Percentiles rank a stretch among this genome's conserved stretches.
phyloP scores from a whole-genome alignment of 371 early-diverging fungal species.

The Rhizopus arrhizus region DNA sequence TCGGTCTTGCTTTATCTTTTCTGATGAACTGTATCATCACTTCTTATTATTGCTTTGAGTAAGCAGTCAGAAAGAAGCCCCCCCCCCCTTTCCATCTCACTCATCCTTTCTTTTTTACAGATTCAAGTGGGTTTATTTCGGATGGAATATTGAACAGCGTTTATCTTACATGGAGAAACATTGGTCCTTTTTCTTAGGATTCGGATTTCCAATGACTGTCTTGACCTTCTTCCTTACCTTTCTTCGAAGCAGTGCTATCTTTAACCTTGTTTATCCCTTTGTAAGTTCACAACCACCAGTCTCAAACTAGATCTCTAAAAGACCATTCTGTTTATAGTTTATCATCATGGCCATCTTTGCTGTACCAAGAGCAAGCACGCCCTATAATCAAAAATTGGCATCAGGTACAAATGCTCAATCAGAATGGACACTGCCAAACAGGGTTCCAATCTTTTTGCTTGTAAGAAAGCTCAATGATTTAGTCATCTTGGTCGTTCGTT shows the following conservation, averaged over 20 bases:
- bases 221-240: conserved; percentile 53
- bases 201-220: conserved; percentile 47
- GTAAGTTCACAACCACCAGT: conserved; percentile 32
- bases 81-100: no score
- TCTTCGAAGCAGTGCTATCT: conserved; percentile 51
- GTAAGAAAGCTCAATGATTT: conserved; percentile 48
- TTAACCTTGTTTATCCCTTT: conserved; percentile 50
- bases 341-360: conserved; percentile 61
- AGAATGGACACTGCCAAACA: conserved; percentile 46
- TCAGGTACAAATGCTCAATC: conserved; percentile 31
- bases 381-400: conserved; percentile 32
- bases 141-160: conserved; percentile 53
- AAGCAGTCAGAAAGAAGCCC: conserved; percentile 8
- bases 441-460: conserved; percentile 45
- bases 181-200: conserved; percentile 60
- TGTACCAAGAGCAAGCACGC: conserved; percentile 33
- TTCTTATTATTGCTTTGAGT: conserved; percentile 54
- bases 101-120: conserved; percentile 18
- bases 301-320: neutral
- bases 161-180: conserved; percentile 53
- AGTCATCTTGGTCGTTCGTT: conserved; percentile 35
- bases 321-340: conserved; percentile 31
- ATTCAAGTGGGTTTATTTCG: conserved; percentile 55
- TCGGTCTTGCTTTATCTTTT: conserved; percentile 45
- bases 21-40: conserved; percentile 45